Evolutionary conservation across 2,329 filamentous ascomycete genomes (phyloP), one percentile per base, ranked within the genome.

Genomic region (Trichophyton equinum): DNA sequence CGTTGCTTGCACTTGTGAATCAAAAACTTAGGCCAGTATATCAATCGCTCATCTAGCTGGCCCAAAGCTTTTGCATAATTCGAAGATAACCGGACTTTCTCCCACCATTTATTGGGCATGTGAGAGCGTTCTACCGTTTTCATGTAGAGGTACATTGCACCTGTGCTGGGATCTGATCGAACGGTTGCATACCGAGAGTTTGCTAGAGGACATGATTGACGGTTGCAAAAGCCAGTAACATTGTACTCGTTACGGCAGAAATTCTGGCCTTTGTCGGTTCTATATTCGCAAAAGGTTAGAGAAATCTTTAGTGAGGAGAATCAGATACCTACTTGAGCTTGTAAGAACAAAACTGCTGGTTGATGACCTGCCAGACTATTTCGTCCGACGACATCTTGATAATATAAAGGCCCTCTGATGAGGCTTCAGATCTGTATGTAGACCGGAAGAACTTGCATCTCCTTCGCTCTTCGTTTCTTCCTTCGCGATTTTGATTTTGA

Each of bases 231-330:
- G 60, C 89, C 87, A 11, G 84, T 88, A 64, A 91, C 86, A 73
- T 95, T 95, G 81, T 91, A 87, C 76, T 92, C 91, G 76, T 96
- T 96, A 73, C 92, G 87, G 76, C 94, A 99, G 76, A 97, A 99
- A 69, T 85, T 96, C 74, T 94, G 87, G 62, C 86, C 83, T 75
- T 92, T 95, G 25, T 89, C 88, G 20, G 86, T 89, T 78, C 85
- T 89, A 70, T 27, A 60, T 42, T 59, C 62, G 63, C 62, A 63
- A 47, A 62, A 27, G 5, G 36, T 42, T 46, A 56, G 30, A 53
- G 33, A 44, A 42, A 53, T 9, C 46, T 38, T 15, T 15, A 57
- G 36, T 25, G n/a, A 33, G 9, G 38, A 58, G 36, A 3, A 11
- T 9, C 11, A 42, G 20, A 11, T 47, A 74, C 83, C 68, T 77